phyloP scores from a whole-genome alignment of 805 yeast genomes.

The Lachancea quebecensis region DNA sequence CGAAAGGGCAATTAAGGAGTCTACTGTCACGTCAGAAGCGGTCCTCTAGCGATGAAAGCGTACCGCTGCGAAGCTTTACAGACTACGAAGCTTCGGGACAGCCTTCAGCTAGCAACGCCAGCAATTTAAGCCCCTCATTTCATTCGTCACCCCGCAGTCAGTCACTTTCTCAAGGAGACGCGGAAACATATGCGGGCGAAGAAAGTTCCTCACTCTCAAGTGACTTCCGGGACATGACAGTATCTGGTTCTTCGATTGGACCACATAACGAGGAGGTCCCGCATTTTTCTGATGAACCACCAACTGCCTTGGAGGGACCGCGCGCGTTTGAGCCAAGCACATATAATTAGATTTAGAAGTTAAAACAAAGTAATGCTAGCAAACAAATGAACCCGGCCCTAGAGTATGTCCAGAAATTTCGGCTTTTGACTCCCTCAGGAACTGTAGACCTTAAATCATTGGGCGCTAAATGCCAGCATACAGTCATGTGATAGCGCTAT shows the following conservation, averaged over 20 bases:
- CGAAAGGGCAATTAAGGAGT: conserved; percentile 1
- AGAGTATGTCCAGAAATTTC: no score
- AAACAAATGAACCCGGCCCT: no score
- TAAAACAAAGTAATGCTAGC: no score
- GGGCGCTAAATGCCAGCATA: no score
- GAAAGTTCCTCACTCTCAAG: neutral
- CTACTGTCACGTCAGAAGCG: neutral
- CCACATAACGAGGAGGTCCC: neutral
- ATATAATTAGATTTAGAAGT: neutral
- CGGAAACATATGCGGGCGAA: neutral
- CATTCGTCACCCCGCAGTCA: neutral
- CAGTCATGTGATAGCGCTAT: no score
- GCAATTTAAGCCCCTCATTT: conserved; percentile 1
- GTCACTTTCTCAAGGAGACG: neutral
- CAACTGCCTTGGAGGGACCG: conserved; percentile 1
- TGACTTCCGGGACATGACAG: no score
- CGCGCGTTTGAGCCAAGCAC: neutral
- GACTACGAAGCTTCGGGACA: neutral
- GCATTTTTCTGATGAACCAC: conserved; percentile 1
- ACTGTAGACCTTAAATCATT: no score
- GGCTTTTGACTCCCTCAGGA: no score
- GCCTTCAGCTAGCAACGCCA: neutral
- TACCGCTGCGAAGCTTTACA: conserved; percentile 1
- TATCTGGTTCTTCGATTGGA: no score
- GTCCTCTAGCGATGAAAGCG: neutral